These are phyloP conservation scores for Aspergillus taichungensis DNA, from an alignment of 495 filamentous ascomycete genomes.

Conservation along the genomic window DNA sequence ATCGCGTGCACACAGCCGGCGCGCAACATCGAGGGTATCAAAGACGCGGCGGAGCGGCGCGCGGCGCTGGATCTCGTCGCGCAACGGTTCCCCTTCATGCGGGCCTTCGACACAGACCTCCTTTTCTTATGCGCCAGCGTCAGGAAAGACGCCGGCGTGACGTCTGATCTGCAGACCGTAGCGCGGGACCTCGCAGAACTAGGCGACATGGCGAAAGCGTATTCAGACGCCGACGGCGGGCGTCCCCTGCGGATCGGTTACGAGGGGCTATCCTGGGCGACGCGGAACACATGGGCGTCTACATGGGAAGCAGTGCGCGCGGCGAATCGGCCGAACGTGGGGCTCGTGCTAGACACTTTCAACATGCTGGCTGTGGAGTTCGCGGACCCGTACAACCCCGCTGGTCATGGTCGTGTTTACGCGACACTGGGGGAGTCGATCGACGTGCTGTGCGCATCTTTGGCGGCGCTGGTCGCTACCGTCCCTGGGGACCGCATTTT, in stretches of 20 bases:
- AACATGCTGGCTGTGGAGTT: slow-evolving; percentile 60
- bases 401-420: slow-evolving; percentile 20
- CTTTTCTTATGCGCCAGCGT: slow-evolving; percentile 28
- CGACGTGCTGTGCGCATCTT: slow-evolving; percentile 14
- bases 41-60: slow-evolving; percentile 15
- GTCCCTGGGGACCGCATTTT: slow-evolving; percentile 57
- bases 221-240: slow-evolving; percentile 19
- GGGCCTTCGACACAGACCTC: slow-evolving; percentile 27
- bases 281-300: slow-evolving; percentile 49
- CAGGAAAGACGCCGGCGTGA: slow-evolving; percentile 21
- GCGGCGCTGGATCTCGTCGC: slow-evolving; percentile 18
- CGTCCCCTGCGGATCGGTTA: slow-evolving; percentile 23
- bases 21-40: slow-evolving; percentile 23
- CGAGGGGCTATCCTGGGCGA: slow-evolving; percentile 51
- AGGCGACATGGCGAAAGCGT: slow-evolving; percentile 23
- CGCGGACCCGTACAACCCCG: slow-evolving; percentile 46
- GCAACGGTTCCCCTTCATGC: slow-evolving; percentile 29
- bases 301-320: slow-evolving; percentile 51
- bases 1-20: slow-evolving; percentile 28
- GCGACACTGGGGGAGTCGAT: slow-evolving; percentile 16
- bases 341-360: slow-evolving; percentile 62
- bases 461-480: slow-evolving; percentile 39
- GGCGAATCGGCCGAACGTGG: slow-evolving; percentile 50
- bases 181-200: slow-evolving; percentile 22
- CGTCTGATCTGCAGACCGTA: slow-evolving; percentile 21